Percentiles rank a stretch among this genome's conserved stretches.
These are phyloP conservation scores for Solanum pinnatisectum DNA, from an alignment of 257 asterid genomes.

Conservation along the genomic window DNA sequence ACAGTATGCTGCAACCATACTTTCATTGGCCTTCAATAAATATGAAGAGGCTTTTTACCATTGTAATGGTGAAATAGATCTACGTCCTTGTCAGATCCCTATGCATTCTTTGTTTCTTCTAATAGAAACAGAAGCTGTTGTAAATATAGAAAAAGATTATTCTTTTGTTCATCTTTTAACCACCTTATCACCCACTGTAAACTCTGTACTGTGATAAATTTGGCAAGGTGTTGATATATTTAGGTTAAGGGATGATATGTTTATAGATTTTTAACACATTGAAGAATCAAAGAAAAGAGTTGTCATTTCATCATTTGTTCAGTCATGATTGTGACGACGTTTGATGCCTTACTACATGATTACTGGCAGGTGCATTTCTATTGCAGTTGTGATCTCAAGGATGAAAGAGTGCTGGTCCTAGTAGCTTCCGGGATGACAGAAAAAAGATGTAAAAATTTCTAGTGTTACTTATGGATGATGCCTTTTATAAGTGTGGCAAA, in stretches of 20 bases:
- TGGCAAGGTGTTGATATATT: not conserved
- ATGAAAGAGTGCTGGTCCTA: not conserved
- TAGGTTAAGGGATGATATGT: not conserved
- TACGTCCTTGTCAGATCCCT: not conserved
- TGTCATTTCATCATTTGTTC: not conserved
- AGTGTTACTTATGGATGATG: not conserved
- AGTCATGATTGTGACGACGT: not conserved
- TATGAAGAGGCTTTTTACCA: not conserved
- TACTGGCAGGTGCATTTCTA: not conserved
- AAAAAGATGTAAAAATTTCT: not conserved
- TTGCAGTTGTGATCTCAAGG: not conserved
- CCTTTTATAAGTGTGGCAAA: not conserved
- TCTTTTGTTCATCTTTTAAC: not conserved
- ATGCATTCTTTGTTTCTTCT: not conserved
- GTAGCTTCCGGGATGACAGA: not conserved
- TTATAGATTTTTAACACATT: not conserved
- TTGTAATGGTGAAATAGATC: not conserved
- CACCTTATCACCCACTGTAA: not conserved
- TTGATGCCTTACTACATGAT: not conserved
- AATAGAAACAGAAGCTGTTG: not conserved
- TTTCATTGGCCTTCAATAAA: not conserved
- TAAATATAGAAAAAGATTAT: not conserved
- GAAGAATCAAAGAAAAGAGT: not conserved
- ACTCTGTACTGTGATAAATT: not conserved
- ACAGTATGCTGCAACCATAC: not conserved